Conservation (phyloP, 1,284 basidiomycete genomes). For the Cerioporus squamosus region DNA sequence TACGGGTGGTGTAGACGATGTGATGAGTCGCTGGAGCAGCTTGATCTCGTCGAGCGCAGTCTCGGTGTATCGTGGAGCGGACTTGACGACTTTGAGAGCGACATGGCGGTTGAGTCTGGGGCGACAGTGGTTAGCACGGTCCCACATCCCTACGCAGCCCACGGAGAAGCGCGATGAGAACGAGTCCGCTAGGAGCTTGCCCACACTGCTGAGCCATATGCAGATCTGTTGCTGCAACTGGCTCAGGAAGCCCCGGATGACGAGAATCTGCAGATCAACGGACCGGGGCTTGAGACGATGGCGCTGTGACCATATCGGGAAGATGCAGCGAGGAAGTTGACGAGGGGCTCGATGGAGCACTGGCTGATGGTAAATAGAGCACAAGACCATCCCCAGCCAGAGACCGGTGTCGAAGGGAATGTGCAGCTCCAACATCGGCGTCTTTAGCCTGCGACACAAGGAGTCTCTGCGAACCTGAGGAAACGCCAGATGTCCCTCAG, state of each 20-base stretch:
- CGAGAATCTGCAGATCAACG: neutral
- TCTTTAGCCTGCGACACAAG: too few relatives aligned
- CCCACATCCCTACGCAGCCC: too few relatives aligned
- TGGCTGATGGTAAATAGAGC: too few relatives aligned
- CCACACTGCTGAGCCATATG: too few relatives aligned
- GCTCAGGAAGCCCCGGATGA: too few relatives aligned
- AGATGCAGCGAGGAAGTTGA: too few relatives aligned
- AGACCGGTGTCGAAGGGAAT: too few relatives aligned
- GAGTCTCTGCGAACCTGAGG: too few relatives aligned
- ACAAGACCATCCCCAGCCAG: too few relatives aligned
- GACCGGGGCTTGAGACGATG: neutral
- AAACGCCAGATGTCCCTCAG: too few relatives aligned
- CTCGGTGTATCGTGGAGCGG: constrained; percentile 95
- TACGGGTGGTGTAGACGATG: constrained; percentile 76
- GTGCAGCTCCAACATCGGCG: too few relatives aligned
- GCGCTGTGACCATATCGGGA: neutral
- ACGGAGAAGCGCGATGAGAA: neutral
- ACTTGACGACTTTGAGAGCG: constrained; percentile 98
- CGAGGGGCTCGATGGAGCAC: too few relatives aligned
- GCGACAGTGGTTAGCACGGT: constrained; percentile 5
- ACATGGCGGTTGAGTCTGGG: constrained; percentile 92
- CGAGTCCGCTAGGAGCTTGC: neutral
- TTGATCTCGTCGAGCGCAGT: constrained; percentile 99
- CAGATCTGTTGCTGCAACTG: neutral
- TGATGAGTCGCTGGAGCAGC: constrained; percentile 93